phyloP scores from a whole-genome alignment of 106 monocot genomes.

The Agapanthus africanus region DNA sequence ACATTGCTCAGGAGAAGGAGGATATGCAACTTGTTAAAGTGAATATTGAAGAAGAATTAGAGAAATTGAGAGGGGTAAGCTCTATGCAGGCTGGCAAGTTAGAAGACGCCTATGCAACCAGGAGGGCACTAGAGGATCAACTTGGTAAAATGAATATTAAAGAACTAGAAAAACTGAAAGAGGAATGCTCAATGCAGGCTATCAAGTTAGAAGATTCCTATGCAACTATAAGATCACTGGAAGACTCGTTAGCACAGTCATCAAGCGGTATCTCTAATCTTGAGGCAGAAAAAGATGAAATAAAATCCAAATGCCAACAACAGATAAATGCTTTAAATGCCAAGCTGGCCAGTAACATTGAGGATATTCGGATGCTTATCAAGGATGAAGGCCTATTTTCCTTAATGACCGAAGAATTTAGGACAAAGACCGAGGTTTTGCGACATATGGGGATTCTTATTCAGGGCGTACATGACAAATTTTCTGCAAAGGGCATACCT shows the following conservation, averaged over 20 bases:
- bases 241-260: conserved; percentile 42
- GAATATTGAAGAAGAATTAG: conserved; percentile 39
- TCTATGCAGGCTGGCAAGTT: conserved; percentile 36
- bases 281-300: conserved; percentile 43
- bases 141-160: conserved; percentile 30
- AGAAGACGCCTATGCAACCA: conserved; percentile 38
- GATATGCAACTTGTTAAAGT: conserved; percentile 21
- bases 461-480: conserved; percentile 49
- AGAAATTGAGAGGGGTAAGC: background rate
- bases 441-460: conserved; percentile 48
- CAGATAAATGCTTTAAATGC: conserved; percentile 53
- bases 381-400: conserved; percentile 41
- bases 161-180: conserved; percentile 46
- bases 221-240: conserved; percentile 40
- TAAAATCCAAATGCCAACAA: conserved; percentile 33
- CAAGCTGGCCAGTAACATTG: conserved; percentile 31
- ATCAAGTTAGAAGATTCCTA: conserved; percentile 47
- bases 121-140: conserved; percentile 48
- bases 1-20: conserved; percentile 48
- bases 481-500: conserved; percentile 27
- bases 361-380: conserved; percentile 40
- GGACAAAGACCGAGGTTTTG: conserved; percentile 36
- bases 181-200: conserved; percentile 40
- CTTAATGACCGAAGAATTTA: conserved; percentile 50
- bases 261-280: conserved; percentile 40